Base-by-base conservation (phyloP, 2,329 filamentous ascomycete genomes). In the Diaporthe amygdali region DNA sequence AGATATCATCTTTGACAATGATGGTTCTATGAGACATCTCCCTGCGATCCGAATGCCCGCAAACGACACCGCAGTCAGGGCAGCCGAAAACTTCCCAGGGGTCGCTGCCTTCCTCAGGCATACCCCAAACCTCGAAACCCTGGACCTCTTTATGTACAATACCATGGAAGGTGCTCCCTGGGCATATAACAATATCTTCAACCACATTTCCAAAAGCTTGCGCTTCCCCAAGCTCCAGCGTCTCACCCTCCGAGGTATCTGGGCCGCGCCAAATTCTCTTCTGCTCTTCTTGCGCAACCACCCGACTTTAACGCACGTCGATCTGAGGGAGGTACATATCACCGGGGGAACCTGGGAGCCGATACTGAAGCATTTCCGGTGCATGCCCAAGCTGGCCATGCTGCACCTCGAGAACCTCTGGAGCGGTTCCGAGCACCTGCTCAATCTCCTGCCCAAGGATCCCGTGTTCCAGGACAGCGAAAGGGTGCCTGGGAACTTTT, bases 321-420 rank as follows among this genome's bases (percentile, higher is more conserved):
- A 68, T 17, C 32, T 68, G 2, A 49, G 66, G 20, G 66, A 68
- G 52, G 17, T 68, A 2, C 66, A 59, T 25, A 8, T 68, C 10
- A 39, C 25, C 3, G 41, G 41, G 1, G 66, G 66, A 3, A 41
- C n/a, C 41, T 68, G 66, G 66, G 41, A 49, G 3, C 30, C 54
- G 22, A 20, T 68, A 14, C 22, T 68, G 7, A 25, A 37, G 25
- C 52, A 59, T 12, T 5, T 68, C 17, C 22, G 20, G 41, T 37
- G 22, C 6, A 68, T 68, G 66, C 30, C 22, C 4, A 30, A 32
- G 9, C 54, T 68, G 5, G 20, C n/a, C 8, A 20, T 10, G 22
- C 27, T 68, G n/a, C 66, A 68, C 22, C 66, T 68, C 22, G 66
- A 68, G 41, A 68, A 68, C 41, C 52, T 59, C 30, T 68, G 52